Base-by-base conservation (phyloP, 2,329 filamentous ascomycete genomes). In the Colletotrichum somersetense region DNA sequence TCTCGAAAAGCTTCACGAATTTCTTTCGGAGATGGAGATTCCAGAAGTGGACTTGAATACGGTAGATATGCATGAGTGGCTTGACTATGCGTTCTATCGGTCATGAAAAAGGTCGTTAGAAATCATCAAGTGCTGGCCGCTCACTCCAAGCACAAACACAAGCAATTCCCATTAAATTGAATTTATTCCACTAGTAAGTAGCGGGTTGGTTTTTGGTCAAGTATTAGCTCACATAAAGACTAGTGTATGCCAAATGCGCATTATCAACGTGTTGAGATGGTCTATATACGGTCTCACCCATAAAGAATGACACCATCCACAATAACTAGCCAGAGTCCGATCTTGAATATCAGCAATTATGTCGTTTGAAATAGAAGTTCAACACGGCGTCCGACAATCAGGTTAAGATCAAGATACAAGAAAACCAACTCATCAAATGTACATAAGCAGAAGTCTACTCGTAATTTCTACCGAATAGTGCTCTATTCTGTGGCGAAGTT, bases 151-250 rank as follows among this genome's bases (percentile, higher is more conserved):
- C 30, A 30, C 30, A 5, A 30, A 42, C 6, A 26, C 35, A 11
- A 0, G 75, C 74, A 11, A 78, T 77, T 77, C 2, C 61, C 57
- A 10, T 72, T 75, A 33, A 67, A 73, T 0, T 58, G 57, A 74
- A 78, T 1, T 5, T 2, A 8, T 11, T 7, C 6, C 12, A 3
- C 33, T 3, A 8, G 55, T 40, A 23, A 40, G 55, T 57, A 0
- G 2, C 20, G 2, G 1, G 11, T 40, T 7, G 1, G 12, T 16
- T 1, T 23, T 23, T 1, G 0, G 16, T 3, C 12, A 16, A 23
- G 20, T 5, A 5, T 35, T 18, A 10, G 2, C 55, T 23, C 8
- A 57, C 12, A 38, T 7, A 23, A 1, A 35, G 10, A 1, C 10
- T 38, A 33, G 10, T 23, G 16, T 0, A 12, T 35, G 33, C 46